These are phyloP conservation scores for Ogataea ramenticola DNA, from an alignment of 805 yeast species.

Conservation along the genomic window DNA sequence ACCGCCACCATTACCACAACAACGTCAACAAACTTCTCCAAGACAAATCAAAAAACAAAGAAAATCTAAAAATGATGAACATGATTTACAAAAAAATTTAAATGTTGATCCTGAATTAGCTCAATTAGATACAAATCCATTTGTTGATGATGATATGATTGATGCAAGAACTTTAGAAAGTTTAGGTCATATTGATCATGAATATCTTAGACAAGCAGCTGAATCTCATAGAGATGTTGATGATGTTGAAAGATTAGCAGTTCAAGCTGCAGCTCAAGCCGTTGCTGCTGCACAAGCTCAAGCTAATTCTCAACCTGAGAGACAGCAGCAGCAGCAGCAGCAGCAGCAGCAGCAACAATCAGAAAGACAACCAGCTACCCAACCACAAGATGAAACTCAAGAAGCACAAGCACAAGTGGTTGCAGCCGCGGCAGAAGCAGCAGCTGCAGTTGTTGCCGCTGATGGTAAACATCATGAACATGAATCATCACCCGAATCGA, in stretches of 20 bases:
- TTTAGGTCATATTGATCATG: slow-evolving; percentile 26
- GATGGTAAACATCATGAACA: no score
- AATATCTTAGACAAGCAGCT: slow-evolving; percentile 21
- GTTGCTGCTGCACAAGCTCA: slow-evolving; percentile 6
- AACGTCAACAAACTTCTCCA: neutral
- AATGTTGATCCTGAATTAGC: slow-evolving; percentile 56
- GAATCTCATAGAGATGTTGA: slow-evolving; percentile 13
- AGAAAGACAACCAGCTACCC: no score
- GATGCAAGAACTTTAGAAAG: slow-evolving; percentile 60
- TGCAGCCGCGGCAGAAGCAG: slow-evolving; percentile 16
- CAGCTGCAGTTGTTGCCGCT: slow-evolving; percentile 7
- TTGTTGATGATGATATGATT: slow-evolving; percentile 64
- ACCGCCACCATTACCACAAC: neutral
- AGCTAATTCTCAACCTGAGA: neutral
- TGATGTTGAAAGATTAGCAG: slow-evolving; percentile 25
- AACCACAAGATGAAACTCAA: neutral
- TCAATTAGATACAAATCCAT: slow-evolving; percentile 35
- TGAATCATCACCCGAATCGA: no score
- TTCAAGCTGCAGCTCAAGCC: slow-evolving; percentile 17
- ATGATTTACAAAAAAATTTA: slow-evolving; percentile 8
- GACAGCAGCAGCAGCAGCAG: no score
- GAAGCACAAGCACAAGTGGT: slow-evolving; percentile 9
- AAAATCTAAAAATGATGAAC: slow-evolving; percentile 2
- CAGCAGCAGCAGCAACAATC: no score
- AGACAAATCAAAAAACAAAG: neutral